Conservation (phyloP, 2,329 filamentous ascomycete species). For the Exophiala dermatitidis region DNA sequence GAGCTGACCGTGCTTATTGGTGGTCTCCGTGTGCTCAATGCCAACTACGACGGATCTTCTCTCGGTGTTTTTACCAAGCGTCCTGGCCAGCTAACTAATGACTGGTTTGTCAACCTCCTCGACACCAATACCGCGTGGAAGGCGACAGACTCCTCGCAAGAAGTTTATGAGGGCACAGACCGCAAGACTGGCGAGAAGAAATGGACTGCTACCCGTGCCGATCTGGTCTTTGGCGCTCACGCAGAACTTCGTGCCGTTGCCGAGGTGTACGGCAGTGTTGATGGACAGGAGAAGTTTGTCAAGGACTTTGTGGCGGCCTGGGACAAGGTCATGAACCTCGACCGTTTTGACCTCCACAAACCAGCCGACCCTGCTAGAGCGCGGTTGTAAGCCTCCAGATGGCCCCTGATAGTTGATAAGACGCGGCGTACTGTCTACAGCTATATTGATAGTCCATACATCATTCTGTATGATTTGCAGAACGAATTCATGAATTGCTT, state of each 20-base stretch:
- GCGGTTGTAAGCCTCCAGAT: slow-evolving; percentile 1
- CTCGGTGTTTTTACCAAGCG: slow-evolving; percentile 61
- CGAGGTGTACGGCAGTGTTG: slow-evolving; percentile 60
- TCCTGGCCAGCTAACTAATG: slow-evolving; percentile 65
- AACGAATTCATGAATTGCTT: too few relatives aligned
- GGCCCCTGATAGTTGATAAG: background rate
- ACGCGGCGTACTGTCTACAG: background rate
- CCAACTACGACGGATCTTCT: slow-evolving; percentile 63
- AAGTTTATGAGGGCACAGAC: slow-evolving; percentile 58
- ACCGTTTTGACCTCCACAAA: slow-evolving; percentile 53
- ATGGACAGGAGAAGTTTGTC: slow-evolving; percentile 57
- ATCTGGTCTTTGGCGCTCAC: slow-evolving; percentile 67
- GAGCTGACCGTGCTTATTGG: slow-evolving; percentile 66
- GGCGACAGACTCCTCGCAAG: slow-evolving; percentile 42
- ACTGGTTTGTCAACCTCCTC: slow-evolving; percentile 75
- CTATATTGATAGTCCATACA: background rate
- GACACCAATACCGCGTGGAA: slow-evolving; percentile 62
- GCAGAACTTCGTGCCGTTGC: slow-evolving; percentile 63
- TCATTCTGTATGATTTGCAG: background rate
- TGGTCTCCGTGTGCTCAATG: slow-evolving; percentile 61
- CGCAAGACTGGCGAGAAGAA: slow-evolving; percentile 59
- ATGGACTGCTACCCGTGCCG: slow-evolving; percentile 62
- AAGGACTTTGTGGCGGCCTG: slow-evolving; percentile 65
- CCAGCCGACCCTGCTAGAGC: slow-evolving; percentile 2
- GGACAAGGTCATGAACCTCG: slow-evolving; percentile 67